Base-by-base conservation (phyloP, 2,329 filamentous ascomycete genomes). In the Coniochaeta sp. region DNA sequence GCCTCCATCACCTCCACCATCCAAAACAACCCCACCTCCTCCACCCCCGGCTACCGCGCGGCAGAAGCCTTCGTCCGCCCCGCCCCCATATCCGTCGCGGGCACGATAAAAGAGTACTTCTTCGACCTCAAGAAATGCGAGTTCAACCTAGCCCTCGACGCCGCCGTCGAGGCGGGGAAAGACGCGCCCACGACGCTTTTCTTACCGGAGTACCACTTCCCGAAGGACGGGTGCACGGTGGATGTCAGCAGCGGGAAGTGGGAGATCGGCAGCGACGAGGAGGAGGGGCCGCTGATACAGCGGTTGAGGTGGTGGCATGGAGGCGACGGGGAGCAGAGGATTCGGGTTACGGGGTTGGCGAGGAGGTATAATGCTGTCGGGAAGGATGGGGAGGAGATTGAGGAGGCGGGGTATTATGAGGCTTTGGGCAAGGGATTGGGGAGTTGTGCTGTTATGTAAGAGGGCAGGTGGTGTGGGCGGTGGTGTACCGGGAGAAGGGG, bases 51-150 rank as follows among this genome's bases (percentile, higher is more conserved):
- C 1, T 89, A 87, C 61, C 87, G 94, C 32, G 94, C 92, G 1
- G 92, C 91, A 4, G 92, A 99, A 69, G 92, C 95, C 1, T 97
- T 90, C 61, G 83, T 97, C 30, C 85, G 94, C 2, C 94, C 94
- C 0, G 86, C 86, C 1, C 89, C 94, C 0, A 83, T 91, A 22
- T 75, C 77, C 4, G 87, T 87, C 0, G 84, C 85, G 48, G 94
- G 94, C 9, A 77, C 79, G 26, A 74, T 96, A 13, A 65, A 79
- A 2, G 75, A 79, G 9, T 88, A 89, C 61, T 86, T 83, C 2
- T 99, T 99, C 62, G 90, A 96, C 65, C 75, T 99, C 50, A 81
- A 81, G 47, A 86, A 78, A 53, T 92, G 88, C 65, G 79, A 78
- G 9, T 97, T 96, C 67, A 83, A 78, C 5, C 76, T 99, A 51